Base-by-base conservation (phyloP, 2,329 filamentous ascomycete genomes). In the Pleomassaria siparia region DNA sequence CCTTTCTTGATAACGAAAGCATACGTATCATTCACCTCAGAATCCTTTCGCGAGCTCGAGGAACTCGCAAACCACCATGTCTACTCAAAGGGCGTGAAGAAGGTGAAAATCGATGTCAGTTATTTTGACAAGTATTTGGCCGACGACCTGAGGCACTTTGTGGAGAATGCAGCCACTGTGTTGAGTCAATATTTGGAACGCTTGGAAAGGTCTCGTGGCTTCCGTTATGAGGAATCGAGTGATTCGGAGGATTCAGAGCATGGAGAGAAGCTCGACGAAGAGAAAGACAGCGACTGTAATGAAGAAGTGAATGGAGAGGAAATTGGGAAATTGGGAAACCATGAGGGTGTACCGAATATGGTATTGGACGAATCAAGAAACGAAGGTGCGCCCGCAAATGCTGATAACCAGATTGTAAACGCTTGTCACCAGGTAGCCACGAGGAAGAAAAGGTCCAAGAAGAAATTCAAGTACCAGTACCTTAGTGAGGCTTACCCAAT, bases 31-130 rank as follows among this genome's bases (percentile, higher is more conserved):
- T 39, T 50, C 35, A 39, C 43, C 4, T 36, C 16, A 3, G 11
- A 22, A 16, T 50, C 47, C 2, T 16, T 46, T 18, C 29, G 3
- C 5, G 21, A 50, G 5, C 37, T 50, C 12, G 47, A 50, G 15
- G 7, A 15, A 15, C 6, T 46, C 4, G 30, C 36, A 9, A 30
- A 30, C 6, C 29, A 42, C 32, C 32, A 29, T 20, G 12, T 30
- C n/a, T 50, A 46, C 21, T 37, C 43, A 8, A 35, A 39, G 39
- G 13, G 29, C 15, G 35, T 50, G n/a, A 12, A 18, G 12, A 36
- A 12, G 16, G 24, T 50, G n/a, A 16, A 16, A 9, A 22, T 46
- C 22, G 28, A 50, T 21, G 43, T 46, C 7, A 18, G 29, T 9
- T 50, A 46, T 24, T 44, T 40, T 24, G 33, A 49, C 25, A 15